Percentiles rank a stretch among this genome's conserved stretches.
Conservation (phyloP, 495 filamentous ascomycete genomes). For the Halenospora varia region DNA sequence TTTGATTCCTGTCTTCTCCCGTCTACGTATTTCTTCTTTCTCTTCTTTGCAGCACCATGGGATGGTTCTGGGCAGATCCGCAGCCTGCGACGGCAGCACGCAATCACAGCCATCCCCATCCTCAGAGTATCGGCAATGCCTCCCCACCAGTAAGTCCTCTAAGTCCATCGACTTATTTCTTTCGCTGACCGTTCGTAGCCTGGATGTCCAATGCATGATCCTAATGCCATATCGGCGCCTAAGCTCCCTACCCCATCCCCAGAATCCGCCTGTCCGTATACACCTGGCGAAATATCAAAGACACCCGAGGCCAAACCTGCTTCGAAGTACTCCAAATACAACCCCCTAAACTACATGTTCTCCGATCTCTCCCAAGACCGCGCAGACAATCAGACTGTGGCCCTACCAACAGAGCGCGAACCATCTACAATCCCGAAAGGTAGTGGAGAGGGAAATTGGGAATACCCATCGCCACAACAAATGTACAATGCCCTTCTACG, state of each 20-base stretch:
- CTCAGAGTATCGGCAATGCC: slow-evolving; percentile 27
- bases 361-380: slow-evolving; percentile 72
- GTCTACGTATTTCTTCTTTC: neutral
- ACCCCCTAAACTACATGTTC: slow-evolving; percentile 98
- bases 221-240: slow-evolving; percentile 28
- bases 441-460: slow-evolving; percentile 76
- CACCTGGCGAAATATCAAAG: slow-evolving; percentile 40
- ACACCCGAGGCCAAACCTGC: slow-evolving; percentile 40
- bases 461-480: slow-evolving; percentile 96
- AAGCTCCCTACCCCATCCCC: slow-evolving; percentile 30
- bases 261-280: slow-evolving; percentile 39
- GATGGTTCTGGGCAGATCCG: slow-evolving; percentile 97
- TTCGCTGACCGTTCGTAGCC: slow-evolving; percentile 47
- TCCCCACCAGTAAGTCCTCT: slow-evolving; percentile 64
- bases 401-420: slow-evolving; percentile 74
- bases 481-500: slow-evolving; percentile 98
- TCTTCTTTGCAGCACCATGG: slow-evolving; percentile 53
- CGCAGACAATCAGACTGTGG: slow-evolving; percentile 64
- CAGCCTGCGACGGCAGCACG: neutral
- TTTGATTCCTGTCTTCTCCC: neutral
- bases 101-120: slow-evolving; percentile 23
- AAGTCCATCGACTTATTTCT: slow-evolving; percentile 1
- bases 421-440: slow-evolving; percentile 83
- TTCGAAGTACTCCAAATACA: slow-evolving; percentile 60
- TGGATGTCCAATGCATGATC: slow-evolving; percentile 87